These are phyloP conservation scores for Funneliformis geosporum DNA, from an alignment of 192 early-diverging fungal genomes.

Conservation along the genomic window DNA sequence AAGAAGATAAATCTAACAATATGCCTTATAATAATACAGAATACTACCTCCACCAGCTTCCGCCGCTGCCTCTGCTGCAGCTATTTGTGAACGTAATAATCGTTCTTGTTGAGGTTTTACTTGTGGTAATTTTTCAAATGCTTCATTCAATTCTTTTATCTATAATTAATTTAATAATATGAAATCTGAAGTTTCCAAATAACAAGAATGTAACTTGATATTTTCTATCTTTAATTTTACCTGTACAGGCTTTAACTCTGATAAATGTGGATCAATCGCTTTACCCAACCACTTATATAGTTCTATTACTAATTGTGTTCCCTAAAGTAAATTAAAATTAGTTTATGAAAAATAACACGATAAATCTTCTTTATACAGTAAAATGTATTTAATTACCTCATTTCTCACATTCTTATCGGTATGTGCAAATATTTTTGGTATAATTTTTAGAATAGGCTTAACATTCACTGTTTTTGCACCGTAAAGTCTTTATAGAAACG, in stretches of 20 bases:
- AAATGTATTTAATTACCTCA: constrained; percentile 63
- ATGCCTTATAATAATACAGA: not conserved
- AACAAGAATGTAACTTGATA: not conserved
- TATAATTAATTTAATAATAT: constrained; percentile 23
- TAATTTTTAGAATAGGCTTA: constrained; percentile 83
- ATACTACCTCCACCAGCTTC: constrained; percentile 37
- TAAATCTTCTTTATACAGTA: not conserved
- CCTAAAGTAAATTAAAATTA: constrained; percentile 39
- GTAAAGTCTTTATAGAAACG: constrained; percentile 56
- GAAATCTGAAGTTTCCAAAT: not conserved
- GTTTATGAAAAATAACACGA: not conserved
- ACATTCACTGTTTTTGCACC: constrained; percentile 77
- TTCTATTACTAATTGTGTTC: constrained; percentile 72
- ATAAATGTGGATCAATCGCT: constrained; percentile 75
- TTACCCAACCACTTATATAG: constrained; percentile 91
- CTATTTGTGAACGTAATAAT: constrained; percentile 82
- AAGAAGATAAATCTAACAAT: not conserved
- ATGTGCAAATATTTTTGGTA: constrained; percentile 91
- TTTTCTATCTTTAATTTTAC: constrained; percentile 33
- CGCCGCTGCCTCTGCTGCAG: constrained; percentile 45
- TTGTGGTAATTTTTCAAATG: constrained; percentile 69
- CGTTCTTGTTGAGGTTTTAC: constrained; percentile 66
- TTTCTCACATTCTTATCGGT: constrained; percentile 89
- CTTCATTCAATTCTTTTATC: constrained; percentile 86
- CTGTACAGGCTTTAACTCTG: constrained; percentile 93